These are phyloP conservation scores for Obba rivulosa DNA, from an alignment of 768 basidiomycete species.

Conservation along the genomic window DNA sequence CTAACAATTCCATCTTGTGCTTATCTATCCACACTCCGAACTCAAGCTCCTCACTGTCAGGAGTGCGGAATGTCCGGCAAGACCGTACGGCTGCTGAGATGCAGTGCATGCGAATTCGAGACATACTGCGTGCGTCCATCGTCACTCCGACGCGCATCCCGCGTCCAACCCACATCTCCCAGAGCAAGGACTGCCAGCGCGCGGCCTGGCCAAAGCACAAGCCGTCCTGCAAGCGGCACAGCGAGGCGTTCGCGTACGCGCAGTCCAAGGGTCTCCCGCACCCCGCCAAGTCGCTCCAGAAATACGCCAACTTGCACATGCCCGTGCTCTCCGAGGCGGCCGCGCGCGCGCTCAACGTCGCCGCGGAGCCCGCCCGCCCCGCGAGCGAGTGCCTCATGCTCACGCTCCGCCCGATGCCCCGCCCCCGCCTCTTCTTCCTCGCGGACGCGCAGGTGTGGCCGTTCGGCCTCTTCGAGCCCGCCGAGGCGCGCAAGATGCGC, in stretches of 20 bases:
- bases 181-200: conserved; percentile 16
- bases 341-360: conserved; percentile 12
- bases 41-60: too few relatives aligned
- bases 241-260: conserved; percentile 5
- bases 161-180: background rate
- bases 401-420: conserved; percentile 9
- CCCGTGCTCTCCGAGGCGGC: conserved; percentile 10
- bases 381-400: conserved; percentile 8
- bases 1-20: too few relatives aligned
- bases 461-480: conserved; percentile 4
- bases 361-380: conserved; percentile 1
- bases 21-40: too few relatives aligned
- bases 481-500: too few relatives aligned
- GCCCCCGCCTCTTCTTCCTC: conserved; percentile 6
- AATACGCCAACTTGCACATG: conserved; percentile 15
- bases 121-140: conserved; percentile 11
- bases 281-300: conserved; percentile 9
- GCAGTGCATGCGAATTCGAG: conserved; percentile 10
- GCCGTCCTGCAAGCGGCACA: conserved; percentile 9
- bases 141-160: background rate
- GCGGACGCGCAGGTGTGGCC: conserved; percentile 9
- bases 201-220: conserved; percentile 13
- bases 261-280: too few relatives aligned
- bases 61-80: too few relatives aligned
- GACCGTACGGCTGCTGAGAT: too few relatives aligned